A percentile compares a stretch with the other conserved stretches of the same genome.
Conservation (phyloP, 2,329 filamentous ascomycete genomes). For the Neoarthrinium moseri region DNA sequence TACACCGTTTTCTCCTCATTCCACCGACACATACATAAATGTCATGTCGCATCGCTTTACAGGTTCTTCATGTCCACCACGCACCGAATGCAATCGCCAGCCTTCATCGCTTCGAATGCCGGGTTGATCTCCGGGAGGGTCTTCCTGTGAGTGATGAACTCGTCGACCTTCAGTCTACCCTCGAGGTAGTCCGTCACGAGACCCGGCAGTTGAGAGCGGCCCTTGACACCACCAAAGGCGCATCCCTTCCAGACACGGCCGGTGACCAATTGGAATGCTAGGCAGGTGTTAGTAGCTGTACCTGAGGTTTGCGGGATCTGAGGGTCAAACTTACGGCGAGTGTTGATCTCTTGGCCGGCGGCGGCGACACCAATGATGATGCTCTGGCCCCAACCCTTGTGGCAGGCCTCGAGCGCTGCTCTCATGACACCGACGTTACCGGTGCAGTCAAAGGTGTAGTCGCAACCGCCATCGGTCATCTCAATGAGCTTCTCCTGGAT, state of each 20-base stretch:
- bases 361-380: slow-evolving; percentile 98
- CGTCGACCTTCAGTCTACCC: slow-evolving; percentile 93
- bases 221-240: slow-evolving; percentile 97
- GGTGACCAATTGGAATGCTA: slow-evolving; percentile 97
- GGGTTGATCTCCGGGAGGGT: slow-evolving; percentile 79
- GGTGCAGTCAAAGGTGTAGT: slow-evolving; percentile 99
- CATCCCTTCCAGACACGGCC: slow-evolving; percentile 97
- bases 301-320: too few relatives aligned
- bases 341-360: slow-evolving; percentile 92
- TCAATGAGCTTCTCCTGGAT: slow-evolving; percentile 93
- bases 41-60: not conserved
- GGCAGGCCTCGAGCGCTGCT: slow-evolving; percentile 91
- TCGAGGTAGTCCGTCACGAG: slow-evolving; percentile 88
- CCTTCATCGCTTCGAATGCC: slow-evolving; percentile 92
- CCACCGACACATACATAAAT: not conserved
- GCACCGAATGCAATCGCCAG: slow-evolving; percentile 93
- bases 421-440: slow-evolving; percentile 94
- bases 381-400: slow-evolving; percentile 98
- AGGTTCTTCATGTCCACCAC: slow-evolving; percentile 65
- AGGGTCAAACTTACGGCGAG: slow-evolving; percentile 73
- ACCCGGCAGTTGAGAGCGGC: slow-evolving; percentile 83
- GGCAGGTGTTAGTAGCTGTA: slow-evolving; percentile 16
- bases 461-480: slow-evolving; percentile 96
- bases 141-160: slow-evolving; percentile 98
- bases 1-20: slow-evolving; percentile 3